Percentiles rank a stretch among this genome's conserved stretches.
Evolutionary conservation across 1,284 basidiomycete genomes (phyloP).

Genomic region (Puccinia horiana): DNA sequence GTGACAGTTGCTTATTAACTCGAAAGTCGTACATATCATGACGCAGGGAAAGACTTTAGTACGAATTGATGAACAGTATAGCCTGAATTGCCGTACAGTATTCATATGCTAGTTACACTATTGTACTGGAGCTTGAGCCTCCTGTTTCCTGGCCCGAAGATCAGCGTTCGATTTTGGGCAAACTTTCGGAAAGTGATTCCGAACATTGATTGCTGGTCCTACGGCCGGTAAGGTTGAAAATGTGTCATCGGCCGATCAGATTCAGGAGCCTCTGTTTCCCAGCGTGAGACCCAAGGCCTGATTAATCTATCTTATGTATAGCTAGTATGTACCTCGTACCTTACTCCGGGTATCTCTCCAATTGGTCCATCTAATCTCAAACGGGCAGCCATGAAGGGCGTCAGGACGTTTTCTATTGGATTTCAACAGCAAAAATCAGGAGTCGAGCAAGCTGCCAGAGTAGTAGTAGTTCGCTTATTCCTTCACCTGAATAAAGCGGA

Average conservation of each 20-base stretch:
- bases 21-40: not conserved
- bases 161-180: not conserved
- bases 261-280: conserved; percentile 19
- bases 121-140: conserved; percentile 9
- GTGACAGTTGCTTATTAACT: conserved; percentile 11
- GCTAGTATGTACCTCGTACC: not conserved
- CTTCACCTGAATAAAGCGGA: too few species aligned
- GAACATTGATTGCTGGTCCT: not conserved
- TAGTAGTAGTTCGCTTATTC: too few species aligned
- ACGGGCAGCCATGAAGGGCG: not conserved
- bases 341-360: not conserved
- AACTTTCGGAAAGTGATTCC: conserved; percentile 18
- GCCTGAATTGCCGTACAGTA: conserved; percentile 2
- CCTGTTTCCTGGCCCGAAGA: conserved; percentile 22
- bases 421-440: too few species aligned
- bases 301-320: not conserved
- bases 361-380: not conserved
- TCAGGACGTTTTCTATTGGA: too few species aligned
- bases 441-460: too few species aligned
- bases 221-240: not conserved
- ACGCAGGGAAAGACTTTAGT: conserved; percentile 35
- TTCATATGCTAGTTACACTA: conserved; percentile 11
- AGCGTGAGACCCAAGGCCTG: conserved; percentile 12
- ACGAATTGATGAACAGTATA: conserved; percentile 22
- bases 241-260: conserved; percentile 37